Conservation (phyloP, 257 asterid species). For the Verbena officinalis region DNA sequence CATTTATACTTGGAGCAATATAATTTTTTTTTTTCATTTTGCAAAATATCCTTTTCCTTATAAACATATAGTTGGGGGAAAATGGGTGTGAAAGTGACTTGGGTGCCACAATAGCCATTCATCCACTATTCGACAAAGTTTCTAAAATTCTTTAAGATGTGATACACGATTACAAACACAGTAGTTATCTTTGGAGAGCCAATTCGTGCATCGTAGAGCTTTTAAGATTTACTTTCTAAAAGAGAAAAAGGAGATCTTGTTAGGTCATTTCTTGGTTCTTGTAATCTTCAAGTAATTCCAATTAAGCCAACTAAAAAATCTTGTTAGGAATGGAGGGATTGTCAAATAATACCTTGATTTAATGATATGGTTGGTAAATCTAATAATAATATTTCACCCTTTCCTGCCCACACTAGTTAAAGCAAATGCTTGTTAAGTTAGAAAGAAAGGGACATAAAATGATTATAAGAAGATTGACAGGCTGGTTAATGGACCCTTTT, state of each 20-base stretch:
- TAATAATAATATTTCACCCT: slow-evolving; percentile 38
- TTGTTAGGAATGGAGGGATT: slow-evolving; percentile 14
- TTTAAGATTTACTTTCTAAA: no score
- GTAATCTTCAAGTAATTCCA: not conserved
- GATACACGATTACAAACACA: no score
- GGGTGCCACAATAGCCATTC: slow-evolving; percentile 30
- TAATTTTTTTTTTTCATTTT: not conserved
- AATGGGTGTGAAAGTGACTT: slow-evolving; percentile 49
- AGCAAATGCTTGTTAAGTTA: no score
- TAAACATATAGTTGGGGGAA: slow-evolving; percentile 34
- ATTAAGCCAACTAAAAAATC: not conserved
- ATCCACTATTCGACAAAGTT: no score
- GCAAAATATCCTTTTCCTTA: no score
- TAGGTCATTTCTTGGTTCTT: not conserved
- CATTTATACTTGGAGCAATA: slow-evolving; percentile 15
- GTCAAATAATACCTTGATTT: slow-evolving; percentile 25
- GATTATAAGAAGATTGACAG: slow-evolving; percentile 54
- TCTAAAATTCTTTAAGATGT: no score
- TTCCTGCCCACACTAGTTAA: no score
- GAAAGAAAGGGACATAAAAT: slow-evolving; percentile 69
- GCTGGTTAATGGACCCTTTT: slow-evolving; percentile 55
- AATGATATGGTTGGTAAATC: slow-evolving; percentile 49
- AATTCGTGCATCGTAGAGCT: no score
- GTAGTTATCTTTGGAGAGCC: no score
- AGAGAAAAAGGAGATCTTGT: no score